Base-by-base conservation (phyloP, 2,329 filamentous ascomycete species). In the Peltaster fructicola region DNA sequence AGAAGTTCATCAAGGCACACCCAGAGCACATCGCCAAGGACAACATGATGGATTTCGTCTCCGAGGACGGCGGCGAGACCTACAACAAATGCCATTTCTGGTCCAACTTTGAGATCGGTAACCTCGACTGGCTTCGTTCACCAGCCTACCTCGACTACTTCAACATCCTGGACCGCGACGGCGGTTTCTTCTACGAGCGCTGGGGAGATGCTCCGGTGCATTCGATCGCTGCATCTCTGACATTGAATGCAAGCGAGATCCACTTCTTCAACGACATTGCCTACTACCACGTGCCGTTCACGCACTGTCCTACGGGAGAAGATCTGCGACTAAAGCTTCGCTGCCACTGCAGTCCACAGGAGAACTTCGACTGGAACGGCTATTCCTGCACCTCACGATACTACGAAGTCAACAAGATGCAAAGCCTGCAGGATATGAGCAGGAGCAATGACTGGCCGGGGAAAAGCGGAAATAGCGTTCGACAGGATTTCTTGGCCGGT, bases 241-340 rank as follows among this genome's bases (percentile, higher is more conserved):
- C 95, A 52, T 63, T 98, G 36, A 74, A 78, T 53, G 93, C 91
- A 60, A 77, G 88, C 24, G 73, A 98, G 51, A 72, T 98, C 34
- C 88, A 98, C 53, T 98, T 98, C 61, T 98, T 95, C 63, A 80
- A 98, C 53, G 85, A 98, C 46, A 98, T 98, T 43, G 85, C 80
- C 31, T 98, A 98, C 56, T 93, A 82, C 55, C 88, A 98, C 50
- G 78, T 93, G 13, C 88, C 88, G 12, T 98, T 98, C 51, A 95
- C 84, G 4, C 88, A 98, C 55, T 98, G 88, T 54, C 88, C 88
- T 3, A 92, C 82, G 1, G 78, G 76, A 27, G 81, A 95, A 55
- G 66, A 92, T 56, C 70, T 67, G 26, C 71, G 84, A 36, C 53
- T 84, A 27, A 75, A 92, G 38, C 69, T 85, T 38, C 84, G 79